Evolutionary conservation across 495 filamentous ascomycete genomes (phyloP).

Genomic region (Annulohypoxylon moriforme): DNA sequence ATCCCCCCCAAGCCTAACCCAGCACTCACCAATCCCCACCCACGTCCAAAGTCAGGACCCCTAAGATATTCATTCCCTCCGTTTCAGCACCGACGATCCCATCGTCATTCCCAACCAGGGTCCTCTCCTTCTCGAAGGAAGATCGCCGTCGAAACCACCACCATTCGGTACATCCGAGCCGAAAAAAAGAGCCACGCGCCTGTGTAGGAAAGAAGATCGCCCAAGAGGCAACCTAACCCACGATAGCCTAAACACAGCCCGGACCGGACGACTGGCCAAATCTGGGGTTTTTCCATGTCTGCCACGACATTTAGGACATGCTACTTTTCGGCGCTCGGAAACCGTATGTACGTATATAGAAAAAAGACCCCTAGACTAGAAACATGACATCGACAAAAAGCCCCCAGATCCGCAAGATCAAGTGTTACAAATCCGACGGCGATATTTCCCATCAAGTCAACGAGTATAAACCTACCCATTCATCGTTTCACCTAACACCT

Average conservation of each 20-base stretch:
- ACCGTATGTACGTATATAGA: background rate
- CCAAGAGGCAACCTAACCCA: constrained; percentile 8
- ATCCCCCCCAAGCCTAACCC: background rate
- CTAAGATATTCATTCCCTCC: constrained; percentile 19
- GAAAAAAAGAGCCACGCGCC: constrained; percentile 1
- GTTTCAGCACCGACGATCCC: constrained; percentile 46
- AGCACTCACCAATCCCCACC: background rate
- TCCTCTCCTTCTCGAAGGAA: background rate
- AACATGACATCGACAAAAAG: constrained; percentile 1
- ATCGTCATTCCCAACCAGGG: constrained; percentile 28
- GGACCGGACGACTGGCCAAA: constrained; percentile 13
- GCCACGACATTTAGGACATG: background rate
- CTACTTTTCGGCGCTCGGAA: constrained; percentile 8
- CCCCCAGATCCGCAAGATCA: constrained; percentile 23
- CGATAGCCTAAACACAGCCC: background rate
- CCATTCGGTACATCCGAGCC: background rate
- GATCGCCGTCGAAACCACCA: constrained; percentile 3
- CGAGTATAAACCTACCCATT: background rate
- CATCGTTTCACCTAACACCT: background rate
- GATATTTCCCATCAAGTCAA: background rate
- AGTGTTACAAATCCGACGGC: background rate
- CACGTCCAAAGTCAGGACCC: background rate
- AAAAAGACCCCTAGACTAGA: background rate
- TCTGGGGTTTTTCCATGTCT: constrained; percentile 6
- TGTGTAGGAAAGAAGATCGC: constrained; percentile 28